Conservation (phyloP, 257 asterid genomes). For the Paraleonurus japonicus region DNA sequence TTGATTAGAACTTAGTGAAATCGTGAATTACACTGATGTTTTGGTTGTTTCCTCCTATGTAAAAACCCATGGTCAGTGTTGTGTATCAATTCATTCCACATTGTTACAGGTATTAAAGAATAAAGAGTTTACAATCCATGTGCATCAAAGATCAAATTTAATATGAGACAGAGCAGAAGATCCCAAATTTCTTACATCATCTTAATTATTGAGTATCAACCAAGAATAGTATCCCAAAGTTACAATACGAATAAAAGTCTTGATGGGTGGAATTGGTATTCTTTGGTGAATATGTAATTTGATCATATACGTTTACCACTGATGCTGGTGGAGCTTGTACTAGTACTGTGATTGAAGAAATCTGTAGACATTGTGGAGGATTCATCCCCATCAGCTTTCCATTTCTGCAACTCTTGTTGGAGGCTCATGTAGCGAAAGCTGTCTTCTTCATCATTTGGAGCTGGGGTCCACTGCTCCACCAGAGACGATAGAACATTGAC, state of each 20-base stretch:
- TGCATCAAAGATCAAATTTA: not conserved
- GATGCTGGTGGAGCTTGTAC: constrained; percentile 25
- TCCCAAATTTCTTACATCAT: not conserved
- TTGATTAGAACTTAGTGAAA: not conserved
- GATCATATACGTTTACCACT: not conserved
- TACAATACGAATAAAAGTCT: not conserved
- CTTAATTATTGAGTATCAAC: constrained; percentile 8
- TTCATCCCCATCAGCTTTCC: constrained; percentile 54
- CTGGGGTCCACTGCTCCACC: constrained; percentile 80
- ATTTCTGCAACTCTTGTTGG: constrained; percentile 60
- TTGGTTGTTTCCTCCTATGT: not conserved
- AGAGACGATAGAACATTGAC: constrained; percentile 63
- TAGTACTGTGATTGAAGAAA: constrained; percentile 25
- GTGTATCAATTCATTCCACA: not conserved
- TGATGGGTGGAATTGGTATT: not conserved
- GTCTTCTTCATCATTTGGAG: constrained; percentile 32
- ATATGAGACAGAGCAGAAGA: constrained; percentile 9
- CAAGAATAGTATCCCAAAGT: constrained; percentile 11
- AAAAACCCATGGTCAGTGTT: too few species aligned
- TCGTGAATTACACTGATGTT: not conserved
- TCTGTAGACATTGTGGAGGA: constrained; percentile 33
- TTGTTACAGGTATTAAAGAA: not conserved
- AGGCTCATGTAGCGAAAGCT: constrained; percentile 50
- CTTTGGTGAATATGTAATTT: not conserved
- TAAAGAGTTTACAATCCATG: not conserved